Conservation (phyloP, 176 grass and related monocot genomes). For the Bonia amplexicaulis region DNA sequence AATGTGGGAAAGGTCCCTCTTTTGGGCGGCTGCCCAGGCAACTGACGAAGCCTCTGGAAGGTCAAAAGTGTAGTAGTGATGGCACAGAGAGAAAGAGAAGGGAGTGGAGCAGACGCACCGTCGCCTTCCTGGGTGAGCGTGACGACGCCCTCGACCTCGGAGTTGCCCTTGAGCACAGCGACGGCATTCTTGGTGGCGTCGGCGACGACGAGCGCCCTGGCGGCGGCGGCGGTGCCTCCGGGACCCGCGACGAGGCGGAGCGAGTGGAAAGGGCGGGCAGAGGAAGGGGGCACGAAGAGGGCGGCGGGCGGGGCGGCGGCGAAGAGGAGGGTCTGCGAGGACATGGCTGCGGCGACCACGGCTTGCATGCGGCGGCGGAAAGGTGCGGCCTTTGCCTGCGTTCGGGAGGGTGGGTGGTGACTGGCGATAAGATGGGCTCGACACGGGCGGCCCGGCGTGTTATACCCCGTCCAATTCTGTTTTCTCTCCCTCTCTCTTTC, state of each 20-base stretch:
- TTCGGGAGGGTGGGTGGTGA: background rate
- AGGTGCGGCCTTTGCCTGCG: background rate
- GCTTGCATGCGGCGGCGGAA: constrained; percentile 1
- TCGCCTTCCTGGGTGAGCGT: constrained; percentile 72
- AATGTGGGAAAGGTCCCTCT: background rate
- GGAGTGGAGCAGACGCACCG: constrained; percentile 25
- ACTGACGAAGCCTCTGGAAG: background rate
- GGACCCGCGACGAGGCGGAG: constrained; percentile 20
- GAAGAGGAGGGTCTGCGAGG: constrained; percentile 57
- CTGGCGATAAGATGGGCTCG: constrained; percentile 30
- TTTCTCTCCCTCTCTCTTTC: too few species aligned
- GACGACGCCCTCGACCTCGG: constrained; percentile 78
- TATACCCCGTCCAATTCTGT: too few species aligned
- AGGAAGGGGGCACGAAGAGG: constrained; percentile 24
- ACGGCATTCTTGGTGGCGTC: constrained; percentile 83
- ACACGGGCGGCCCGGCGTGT: background rate
- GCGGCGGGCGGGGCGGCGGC: constrained; percentile 2
- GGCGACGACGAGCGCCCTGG: constrained; percentile 41
- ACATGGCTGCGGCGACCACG: constrained; percentile 43
- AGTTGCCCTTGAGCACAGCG: constrained; percentile 77
- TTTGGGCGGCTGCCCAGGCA: background rate
- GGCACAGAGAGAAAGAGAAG: background rate
- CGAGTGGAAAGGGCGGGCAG: constrained; percentile 80
- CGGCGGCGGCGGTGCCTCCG: background rate
- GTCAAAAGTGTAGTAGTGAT: background rate